Conservation (phyloP, 2,329 filamentous ascomycete genomes). For the Sporothrix inflata region DNA sequence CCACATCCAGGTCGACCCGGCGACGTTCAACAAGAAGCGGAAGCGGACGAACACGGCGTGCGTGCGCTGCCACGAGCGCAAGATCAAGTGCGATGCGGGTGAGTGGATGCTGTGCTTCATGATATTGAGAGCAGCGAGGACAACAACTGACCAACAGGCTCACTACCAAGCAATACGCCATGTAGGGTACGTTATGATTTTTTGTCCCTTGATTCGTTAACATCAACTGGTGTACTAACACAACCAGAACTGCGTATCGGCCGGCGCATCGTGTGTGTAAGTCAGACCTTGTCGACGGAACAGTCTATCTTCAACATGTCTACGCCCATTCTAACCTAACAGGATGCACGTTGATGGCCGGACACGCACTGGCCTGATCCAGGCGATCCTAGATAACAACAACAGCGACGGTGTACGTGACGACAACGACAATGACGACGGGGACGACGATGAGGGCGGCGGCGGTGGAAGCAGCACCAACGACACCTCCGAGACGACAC, state of each 20-base stretch:
- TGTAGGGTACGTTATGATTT: slow-evolving; percentile 19
- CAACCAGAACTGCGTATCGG: slow-evolving; percentile 19
- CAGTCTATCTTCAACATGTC: background rate
- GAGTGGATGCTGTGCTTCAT: background rate
- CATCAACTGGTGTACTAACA: background rate
- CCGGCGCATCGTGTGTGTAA: slow-evolving; percentile 20
- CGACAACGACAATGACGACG: background rate
- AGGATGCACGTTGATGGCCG: slow-evolving; percentile 30
- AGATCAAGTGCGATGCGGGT: slow-evolving; percentile 30
- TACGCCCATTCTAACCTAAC: background rate
- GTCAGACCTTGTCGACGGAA: background rate
- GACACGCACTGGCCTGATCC: slow-evolving; percentile 6
- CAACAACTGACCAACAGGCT: background rate
- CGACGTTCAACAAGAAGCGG: slow-evolving; percentile 31
- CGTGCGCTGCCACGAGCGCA: slow-evolving; percentile 32
- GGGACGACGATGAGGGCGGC: background rate
- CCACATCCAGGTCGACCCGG: slow-evolving; percentile 30
- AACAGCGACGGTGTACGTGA: background rate
- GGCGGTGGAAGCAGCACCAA: background rate
- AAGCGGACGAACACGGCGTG: slow-evolving; percentile 29
- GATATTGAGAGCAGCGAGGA: too few species aligned
- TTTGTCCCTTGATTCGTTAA: background rate
- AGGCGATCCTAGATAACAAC: background rate
- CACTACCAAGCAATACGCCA: slow-evolving; percentile 13
- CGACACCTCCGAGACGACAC: background rate